Base-by-base conservation (phyloP, 108 stramenopile species). In the Nitzschia palea region DNA sequence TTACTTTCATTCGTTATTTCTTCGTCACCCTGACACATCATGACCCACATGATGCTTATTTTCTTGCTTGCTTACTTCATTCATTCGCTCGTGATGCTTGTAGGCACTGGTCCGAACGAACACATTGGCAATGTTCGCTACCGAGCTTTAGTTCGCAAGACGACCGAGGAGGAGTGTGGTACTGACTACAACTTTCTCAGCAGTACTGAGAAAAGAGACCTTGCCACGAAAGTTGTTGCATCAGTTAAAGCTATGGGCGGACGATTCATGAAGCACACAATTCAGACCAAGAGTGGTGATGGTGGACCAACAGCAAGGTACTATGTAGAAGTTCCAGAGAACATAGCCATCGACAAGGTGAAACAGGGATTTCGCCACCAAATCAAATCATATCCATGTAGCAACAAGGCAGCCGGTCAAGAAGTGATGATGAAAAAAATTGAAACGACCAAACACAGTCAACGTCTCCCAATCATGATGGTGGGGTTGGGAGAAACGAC, bases 81-180 rank as follows among this genome's bases (percentile, higher is more conserved):
- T n/a, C n/a, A n/a, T n/a, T n/a, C n/a, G n/a, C n/a, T n/a, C n/a
- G n/a, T n/a, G n/a, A n/a, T n/a, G n/a, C n/a, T n/a, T n/a, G n/a
- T n/a, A 40, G 74, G 74, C 22, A 66, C 62, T n/a, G 74, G 58
- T 27, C 58, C 57, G 18, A 74, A 74, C 36, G 57, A 44, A 20
- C 67, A 68, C 27, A 42, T 66, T 42, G 74, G 74, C 15, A 74
- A 74, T 30, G 45, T 68, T 12, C 47, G 30, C 5, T 74, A 67
- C 56, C 35, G 74, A 43, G 31, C 62, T n/a, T 44, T 62, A 23
- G 61, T 56, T 14, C 25, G 61, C 1, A 32, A 56, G 12, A 14
- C 37, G 33, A 33, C 33, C 23, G 23, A 14, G 51, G 27, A 26
- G 51, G 27, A 1, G n/a, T n/a, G n/a, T n/a, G n/a, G n/a, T 26